Evolutionary conservation across 805 yeast species (phyloP).

Genomic region (Pichia californica): DNA sequence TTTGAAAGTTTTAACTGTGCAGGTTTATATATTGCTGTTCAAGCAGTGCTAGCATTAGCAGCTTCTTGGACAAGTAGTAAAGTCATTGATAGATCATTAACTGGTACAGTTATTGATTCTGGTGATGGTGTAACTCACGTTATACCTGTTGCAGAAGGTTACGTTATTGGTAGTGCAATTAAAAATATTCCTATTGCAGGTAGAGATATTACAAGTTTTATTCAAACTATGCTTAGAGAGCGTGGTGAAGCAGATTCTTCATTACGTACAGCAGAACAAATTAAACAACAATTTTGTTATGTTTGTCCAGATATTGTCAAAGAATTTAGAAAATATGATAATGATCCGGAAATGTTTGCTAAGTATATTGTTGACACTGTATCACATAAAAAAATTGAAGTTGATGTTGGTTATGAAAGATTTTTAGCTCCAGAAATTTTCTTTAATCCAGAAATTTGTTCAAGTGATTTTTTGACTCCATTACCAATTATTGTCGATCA

Average conservation of each 20-base stretch:
- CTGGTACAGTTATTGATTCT: conserved; percentile 97
- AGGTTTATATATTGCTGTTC: conserved; percentile 96
- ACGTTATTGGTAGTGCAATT: conserved; percentile 95
- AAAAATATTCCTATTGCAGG: conserved; percentile 98
- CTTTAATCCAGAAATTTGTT: conserved; percentile 95
- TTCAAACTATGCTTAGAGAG: conserved; percentile 89
- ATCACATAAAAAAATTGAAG: conserved; percentile 53
- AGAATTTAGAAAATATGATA: conserved; percentile 91
- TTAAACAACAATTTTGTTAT: conserved; percentile 94
- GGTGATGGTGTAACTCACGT: conserved; percentile 99
- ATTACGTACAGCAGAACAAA: conserved; percentile 90
- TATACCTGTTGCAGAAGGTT: conserved; percentile 98
- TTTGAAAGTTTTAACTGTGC: conserved; percentile 98
- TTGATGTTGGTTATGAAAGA: conserved; percentile 96
- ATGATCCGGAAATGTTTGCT: conserved; percentile 89
- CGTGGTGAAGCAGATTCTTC: conserved; percentile 95
- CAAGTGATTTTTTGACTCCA: conserved; percentile 92
- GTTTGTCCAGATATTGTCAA: conserved; percentile 97
- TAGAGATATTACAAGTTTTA: conserved; percentile 90
- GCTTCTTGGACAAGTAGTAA: conserved; percentile 98
- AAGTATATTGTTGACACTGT: conserved; percentile 85
- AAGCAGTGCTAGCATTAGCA: conserved; percentile 96
- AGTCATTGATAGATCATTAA: conserved; percentile 88
- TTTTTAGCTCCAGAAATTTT: conserved; percentile 99
- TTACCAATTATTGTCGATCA: conserved; percentile 93